These are phyloP conservation scores for Leptomonas pyrrhocoris DNA, from an alignment of 208 protist species.

Conservation along the genomic window DNA sequence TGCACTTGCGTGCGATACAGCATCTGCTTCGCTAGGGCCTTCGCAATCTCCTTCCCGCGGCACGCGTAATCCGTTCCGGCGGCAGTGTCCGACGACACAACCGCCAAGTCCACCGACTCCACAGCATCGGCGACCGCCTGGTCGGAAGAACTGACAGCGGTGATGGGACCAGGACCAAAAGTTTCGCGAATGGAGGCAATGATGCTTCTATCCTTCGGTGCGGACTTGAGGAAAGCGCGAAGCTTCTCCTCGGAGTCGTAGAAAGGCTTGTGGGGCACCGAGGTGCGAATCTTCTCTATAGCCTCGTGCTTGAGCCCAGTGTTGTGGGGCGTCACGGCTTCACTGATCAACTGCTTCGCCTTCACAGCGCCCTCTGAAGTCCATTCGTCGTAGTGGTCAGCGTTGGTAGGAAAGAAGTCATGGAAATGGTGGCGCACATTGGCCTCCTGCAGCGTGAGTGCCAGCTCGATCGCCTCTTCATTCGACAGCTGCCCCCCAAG, in stretches of 20 bases:
- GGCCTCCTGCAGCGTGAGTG: conserved; percentile 61
- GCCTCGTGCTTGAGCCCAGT: conserved; percentile 40
- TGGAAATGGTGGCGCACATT: conserved; percentile 81
- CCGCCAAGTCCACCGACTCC: conserved; percentile 36
- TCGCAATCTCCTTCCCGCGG: conserved; percentile 50
- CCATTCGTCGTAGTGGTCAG: conserved; percentile 72
- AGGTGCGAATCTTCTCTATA: conserved; percentile 57
- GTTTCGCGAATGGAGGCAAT: conserved; percentile 56
- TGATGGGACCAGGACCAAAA: conserved; percentile 66
- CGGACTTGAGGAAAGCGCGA: conserved; percentile 54
- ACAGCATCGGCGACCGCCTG: conserved; percentile 63
- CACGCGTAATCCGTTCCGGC: conserved; percentile 51
- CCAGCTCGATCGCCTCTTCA: conserved; percentile 76
- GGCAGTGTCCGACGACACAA: conserved; percentile 64
- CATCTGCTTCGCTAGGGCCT: conserved; percentile 65
- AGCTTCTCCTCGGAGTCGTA: conserved; percentile 77
- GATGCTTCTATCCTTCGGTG: conserved; percentile 56
- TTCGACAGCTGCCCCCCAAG: conserved; percentile 62
- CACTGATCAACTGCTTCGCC: conserved; percentile 47
- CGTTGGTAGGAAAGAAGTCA: conserved; percentile 68
- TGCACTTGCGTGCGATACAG: conserved; percentile 80
- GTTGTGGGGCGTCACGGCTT: conserved; percentile 43
- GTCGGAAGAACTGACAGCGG: conserved; percentile 60
- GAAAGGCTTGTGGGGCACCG: conserved; percentile 56
- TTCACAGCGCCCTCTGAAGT: conserved; percentile 41